Base-by-base conservation (phyloP, 1,139 yeast genomes). In the Yamadazyma epiphylla region DNA sequence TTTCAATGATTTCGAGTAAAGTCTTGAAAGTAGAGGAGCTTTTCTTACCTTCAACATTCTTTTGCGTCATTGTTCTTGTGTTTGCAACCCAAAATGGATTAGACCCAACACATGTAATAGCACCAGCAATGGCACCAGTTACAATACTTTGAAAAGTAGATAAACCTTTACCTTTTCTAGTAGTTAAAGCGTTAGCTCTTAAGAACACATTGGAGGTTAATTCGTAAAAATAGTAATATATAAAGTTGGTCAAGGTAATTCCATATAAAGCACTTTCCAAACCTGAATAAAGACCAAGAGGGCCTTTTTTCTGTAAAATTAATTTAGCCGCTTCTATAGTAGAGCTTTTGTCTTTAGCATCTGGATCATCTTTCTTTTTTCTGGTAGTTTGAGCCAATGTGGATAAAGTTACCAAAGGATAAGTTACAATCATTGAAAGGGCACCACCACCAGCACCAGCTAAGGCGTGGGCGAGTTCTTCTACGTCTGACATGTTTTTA, bases 11-110 rank as follows among this genome's bases (percentile, higher is more conserved):
- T 20, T 82, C 76, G 32, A 70, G 35, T 32, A 88, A 56, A 4
- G 83, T 73, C 24, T 57, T 60, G 31, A 81, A 48, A 3, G 87
- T 74, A 19, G 66, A 60, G n/a, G 42, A 38, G 5, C 54, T 41
- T 46, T 43, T 64, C 39, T 47, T 54, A 33, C 58, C 53, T 42
- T 53, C 52, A 10, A 10, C 10, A 7, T 17, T 17, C 39, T 62
- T 60, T 41, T 63, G 59, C 4, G 94, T 83, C 80, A 83, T 80
- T 58, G 67, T 65, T 38, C 95, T 70, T 2, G 96, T 87, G 53
- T 87, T 87, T 33, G 91, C 94, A 22, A 87, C 95, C 97, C 97
- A 88, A 46, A 88, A 80, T 21, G 97, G 97, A 58, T 89, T 89
- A n/a, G 95, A 80, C 12, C 83, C 73, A 14, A 85, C 65, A 36